Percentiles rank a stretch among this genome's conserved stretches.
Conservation (phyloP, 495 filamentous ascomycete genomes). For the Aspergillus nidulans region DNA sequence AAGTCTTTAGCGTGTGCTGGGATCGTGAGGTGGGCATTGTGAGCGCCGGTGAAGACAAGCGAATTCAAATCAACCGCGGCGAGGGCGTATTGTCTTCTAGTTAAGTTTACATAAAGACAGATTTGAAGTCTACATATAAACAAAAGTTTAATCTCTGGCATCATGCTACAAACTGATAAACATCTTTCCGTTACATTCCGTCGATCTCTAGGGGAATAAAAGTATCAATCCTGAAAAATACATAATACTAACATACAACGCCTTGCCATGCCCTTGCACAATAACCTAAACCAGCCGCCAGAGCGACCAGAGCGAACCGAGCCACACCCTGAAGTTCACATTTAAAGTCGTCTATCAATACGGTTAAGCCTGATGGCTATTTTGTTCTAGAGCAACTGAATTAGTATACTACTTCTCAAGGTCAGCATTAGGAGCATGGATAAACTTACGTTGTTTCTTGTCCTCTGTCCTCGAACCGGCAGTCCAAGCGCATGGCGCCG, state of each 20-base stretch:
- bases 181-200: slow-evolving; percentile 31
- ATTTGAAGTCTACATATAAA: slow-evolving; percentile 31
- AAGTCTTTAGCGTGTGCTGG: slow-evolving; percentile 91
- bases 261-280: slow-evolving; percentile 36
- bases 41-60: slow-evolving; percentile 86
- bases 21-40: slow-evolving; percentile 81
- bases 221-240: slow-evolving; percentile 8
- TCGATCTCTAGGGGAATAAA: slow-evolving; percentile 7
- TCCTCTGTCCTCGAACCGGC: slow-evolving; percentile 84
- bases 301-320: slow-evolving; percentile 18
- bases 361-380: slow-evolving; percentile 77
- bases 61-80: slow-evolving; percentile 82
- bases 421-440: not conserved
- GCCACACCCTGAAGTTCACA: not conserved
- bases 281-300: slow-evolving; percentile 18
- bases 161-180: not conserved
- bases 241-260: slow-evolving; percentile 34
- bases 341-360: slow-evolving; percentile 56
- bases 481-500: slow-evolving; percentile 84
- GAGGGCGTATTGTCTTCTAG: slow-evolving; percentile 41
- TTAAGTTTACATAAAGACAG: slow-evolving; percentile 30
- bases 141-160: slow-evolving; percentile 30
- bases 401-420: slow-evolving; percentile 7
- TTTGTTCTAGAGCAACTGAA: slow-evolving; percentile 49
- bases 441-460: slow-evolving; percentile 66